A percentile compares a stretch with the other conserved stretches of the same genome.
Evolutionary conservation across 2,329 filamentous ascomycete genomes (phyloP).

Genomic region (Tolypocladium sp.): DNA sequence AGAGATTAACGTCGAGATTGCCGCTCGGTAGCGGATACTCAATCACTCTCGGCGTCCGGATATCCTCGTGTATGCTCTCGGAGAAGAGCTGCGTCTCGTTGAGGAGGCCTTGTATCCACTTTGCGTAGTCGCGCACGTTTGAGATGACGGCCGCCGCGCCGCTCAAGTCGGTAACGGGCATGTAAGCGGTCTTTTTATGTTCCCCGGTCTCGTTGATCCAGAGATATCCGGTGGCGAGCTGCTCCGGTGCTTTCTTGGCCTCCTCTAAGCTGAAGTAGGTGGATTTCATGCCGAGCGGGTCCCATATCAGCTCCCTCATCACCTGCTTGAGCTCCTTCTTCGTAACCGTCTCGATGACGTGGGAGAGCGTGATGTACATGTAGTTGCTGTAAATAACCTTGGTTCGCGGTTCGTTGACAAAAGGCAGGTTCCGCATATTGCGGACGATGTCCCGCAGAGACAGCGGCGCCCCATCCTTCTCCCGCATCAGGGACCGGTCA

Average conservation of each 20-base stretch:
- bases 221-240: conserved; percentile 32
- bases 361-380: conserved; percentile 34
- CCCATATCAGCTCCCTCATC: conserved; percentile 30
- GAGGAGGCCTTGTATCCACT: conserved; percentile 41
- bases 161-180: conserved; percentile 17
- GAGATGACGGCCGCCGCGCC: conserved; percentile 34
- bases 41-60: conserved; percentile 21
- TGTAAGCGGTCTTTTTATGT: conserved; percentile 15
- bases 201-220: conserved; percentile 20
- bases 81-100: conserved; percentile 15
- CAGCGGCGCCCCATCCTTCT: conserved; percentile 17
- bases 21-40: background rate
- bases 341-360: conserved; percentile 33
- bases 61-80: conserved; percentile 14
- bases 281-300: conserved; percentile 34
- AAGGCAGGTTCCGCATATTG: conserved; percentile 33
- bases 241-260: conserved; percentile 11
- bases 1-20: conserved; percentile 12
- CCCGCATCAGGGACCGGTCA: conserved; percentile 15
- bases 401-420: conserved; percentile 32
- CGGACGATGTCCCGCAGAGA: conserved; percentile 26
- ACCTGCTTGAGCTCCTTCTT: conserved; percentile 26
- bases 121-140: conserved; percentile 38
- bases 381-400: conserved; percentile 39
- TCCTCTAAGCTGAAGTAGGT: conserved; percentile 23